Percentiles rank a stretch among this genome's conserved stretches.
phyloP scores from a whole-genome alignment of 2,329 filamentous ascomycete genomes.

The Stagonosporopsis vannaccii region DNA sequence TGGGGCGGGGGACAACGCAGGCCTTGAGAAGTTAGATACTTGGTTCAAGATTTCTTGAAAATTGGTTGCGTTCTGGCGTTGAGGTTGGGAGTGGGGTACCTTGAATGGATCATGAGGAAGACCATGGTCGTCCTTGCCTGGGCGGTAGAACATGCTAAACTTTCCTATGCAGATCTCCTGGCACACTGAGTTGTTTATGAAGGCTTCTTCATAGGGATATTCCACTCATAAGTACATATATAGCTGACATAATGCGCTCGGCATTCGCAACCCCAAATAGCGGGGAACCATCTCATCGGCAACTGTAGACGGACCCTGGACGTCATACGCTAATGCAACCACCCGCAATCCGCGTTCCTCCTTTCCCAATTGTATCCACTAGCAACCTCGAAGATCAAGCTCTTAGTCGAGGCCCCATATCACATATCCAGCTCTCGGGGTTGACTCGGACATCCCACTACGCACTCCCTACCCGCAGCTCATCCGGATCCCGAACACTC shows the following conservation, averaged over 20 bases:
- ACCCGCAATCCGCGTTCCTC: background rate
- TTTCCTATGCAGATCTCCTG: background rate
- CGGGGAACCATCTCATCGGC: conserved; percentile 20
- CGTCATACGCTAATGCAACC: conserved; percentile 16
- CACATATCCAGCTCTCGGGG: background rate
- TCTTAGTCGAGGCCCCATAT: background rate
- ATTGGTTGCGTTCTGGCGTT: background rate
- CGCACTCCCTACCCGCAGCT: background rate
- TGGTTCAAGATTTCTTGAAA: background rate
- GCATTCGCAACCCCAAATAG: background rate
- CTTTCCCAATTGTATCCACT: background rate
- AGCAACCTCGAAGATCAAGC: background rate
- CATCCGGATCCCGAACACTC: background rate
- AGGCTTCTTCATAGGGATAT: too few species aligned
- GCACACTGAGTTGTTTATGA: too few species aligned
- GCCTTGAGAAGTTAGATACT: conserved; percentile 43
- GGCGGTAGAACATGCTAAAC: conserved; percentile 60
- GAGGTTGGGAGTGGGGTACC: conserved; percentile 34
- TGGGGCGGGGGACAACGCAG: conserved; percentile 67
- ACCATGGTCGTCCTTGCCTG: conserved; percentile 60
- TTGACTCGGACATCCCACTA: conserved; percentile 2
- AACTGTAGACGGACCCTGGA: conserved; percentile 15
- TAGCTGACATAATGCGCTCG: background rate
- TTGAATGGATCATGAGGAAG: conserved; percentile 65
- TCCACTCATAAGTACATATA: background rate